Base-by-base conservation (phyloP, 2,329 filamentous ascomycete species). In the Esteya vermicola region DNA sequence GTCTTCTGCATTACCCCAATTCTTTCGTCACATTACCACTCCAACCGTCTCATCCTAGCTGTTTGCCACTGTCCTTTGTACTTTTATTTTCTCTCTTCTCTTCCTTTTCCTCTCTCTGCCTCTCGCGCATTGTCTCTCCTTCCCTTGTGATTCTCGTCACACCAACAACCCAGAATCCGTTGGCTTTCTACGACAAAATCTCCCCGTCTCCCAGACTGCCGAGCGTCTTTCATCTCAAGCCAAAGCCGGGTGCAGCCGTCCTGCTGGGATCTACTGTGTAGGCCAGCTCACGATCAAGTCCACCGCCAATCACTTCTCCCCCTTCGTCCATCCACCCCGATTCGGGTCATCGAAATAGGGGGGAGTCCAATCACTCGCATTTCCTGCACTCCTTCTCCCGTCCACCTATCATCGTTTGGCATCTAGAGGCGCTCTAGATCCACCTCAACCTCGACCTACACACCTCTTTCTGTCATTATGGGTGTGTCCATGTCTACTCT, bases 401-500 rank as follows among this genome's bases (percentile, higher is more conserved):
- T n/a, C n/a, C n/a, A n/a, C n/a, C n/a, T n/a, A n/a, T n/a, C n/a
- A n/a, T n/a, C n/a, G n/a, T n/a, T n/a, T n/a, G n/a, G n/a, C n/a
- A n/a, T n/a, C n/a, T n/a, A n/a, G n/a, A n/a, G n/a, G n/a, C n/a
- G n/a, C n/a, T n/a, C n/a, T n/a, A n/a, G n/a, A n/a, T n/a, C n/a
- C n/a, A n/a, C n/a, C n/a, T n/a, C n/a, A n/a, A n/a, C n/a, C n/a
- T n/a, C n/a, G n/a, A n/a, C n/a, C n/a, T n/a, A 20, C 38, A 16
- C 18, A 20, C 20, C 8, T 19, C 25, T 10, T 6, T 28, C 21
- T 27, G 19, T 27, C 43, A 56, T 38, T 47, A 59, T 60, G 57
- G 57, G 57, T 41, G 49, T 50, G 44, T 46, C 51, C 21, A 50
- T 58, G 45, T 59, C 57, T 7, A 58, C 56, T 13, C 45, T 59